These are phyloP conservation scores for Didymella sp. DNA, from an alignment of 2,329 filamentous ascomycete species.

Conservation along the genomic window DNA sequence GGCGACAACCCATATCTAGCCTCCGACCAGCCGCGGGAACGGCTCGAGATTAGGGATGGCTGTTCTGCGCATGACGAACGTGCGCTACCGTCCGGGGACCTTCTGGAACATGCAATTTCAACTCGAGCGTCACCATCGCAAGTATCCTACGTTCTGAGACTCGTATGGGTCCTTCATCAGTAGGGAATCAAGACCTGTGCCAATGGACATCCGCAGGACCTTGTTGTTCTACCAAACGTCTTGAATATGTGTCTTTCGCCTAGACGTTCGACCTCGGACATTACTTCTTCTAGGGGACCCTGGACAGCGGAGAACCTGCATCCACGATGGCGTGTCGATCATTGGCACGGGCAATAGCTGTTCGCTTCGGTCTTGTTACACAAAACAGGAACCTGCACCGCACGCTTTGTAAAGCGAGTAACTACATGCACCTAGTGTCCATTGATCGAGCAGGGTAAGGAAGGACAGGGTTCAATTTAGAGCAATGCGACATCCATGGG, in stretches of 20 bases:
- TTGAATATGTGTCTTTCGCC: background rate
- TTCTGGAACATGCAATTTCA: constrained; percentile 13
- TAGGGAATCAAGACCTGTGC: background rate
- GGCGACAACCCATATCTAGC: constrained; percentile 2
- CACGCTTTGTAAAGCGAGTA: constrained; percentile 11
- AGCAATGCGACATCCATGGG: constrained; percentile 8
- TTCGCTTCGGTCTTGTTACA: constrained; percentile 9
- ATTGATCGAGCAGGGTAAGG: constrained; percentile 4
- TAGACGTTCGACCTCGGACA: constrained; percentile 13
- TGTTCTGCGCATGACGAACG: constrained; percentile 19
- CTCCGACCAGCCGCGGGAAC: constrained; percentile 16
- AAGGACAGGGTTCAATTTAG: constrained; percentile 2
- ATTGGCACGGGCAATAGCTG: constrained; percentile 16
- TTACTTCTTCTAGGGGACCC: constrained; percentile 15
- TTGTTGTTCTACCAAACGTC: background rate
- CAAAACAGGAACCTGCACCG: constrained; percentile 16
- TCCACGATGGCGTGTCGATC: constrained; percentile 11
- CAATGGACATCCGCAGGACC: background rate
- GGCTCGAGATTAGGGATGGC: constrained; percentile 23
- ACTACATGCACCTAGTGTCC: constrained; percentile 10
- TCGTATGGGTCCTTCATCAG: constrained; percentile 9
- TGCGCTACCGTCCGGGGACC: constrained; percentile 13
- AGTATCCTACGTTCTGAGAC: constrained; percentile 5
- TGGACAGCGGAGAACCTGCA: background rate
- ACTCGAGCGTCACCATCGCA: constrained; percentile 1